Conservation (phyloP, 306 rosid species). For the Notholithocarpus densiflorus region DNA sequence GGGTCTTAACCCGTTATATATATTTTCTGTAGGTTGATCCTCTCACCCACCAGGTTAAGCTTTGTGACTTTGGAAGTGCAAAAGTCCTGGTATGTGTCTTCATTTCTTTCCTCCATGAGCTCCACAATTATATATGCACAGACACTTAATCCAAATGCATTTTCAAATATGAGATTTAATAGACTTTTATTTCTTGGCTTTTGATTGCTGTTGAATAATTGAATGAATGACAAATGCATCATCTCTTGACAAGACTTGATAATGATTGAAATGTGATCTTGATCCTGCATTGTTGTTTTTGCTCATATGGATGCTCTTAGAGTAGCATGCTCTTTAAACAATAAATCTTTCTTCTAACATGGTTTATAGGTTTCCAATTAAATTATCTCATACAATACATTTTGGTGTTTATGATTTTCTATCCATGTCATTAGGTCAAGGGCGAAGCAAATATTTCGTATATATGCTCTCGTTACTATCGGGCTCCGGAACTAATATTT, state of each 20-base stretch:
- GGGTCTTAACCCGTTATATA: neutral
- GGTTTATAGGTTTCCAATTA: neutral
- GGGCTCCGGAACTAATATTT: slow-evolving; percentile 98
- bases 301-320: neutral
- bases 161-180: neutral
- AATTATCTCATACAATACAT: neutral
- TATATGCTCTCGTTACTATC: slow-evolving; percentile 95
- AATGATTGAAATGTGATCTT: neutral
- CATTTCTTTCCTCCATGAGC: slow-evolving; percentile 1
- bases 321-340: neutral
- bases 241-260: neutral
- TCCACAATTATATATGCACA: slow-evolving; percentile 1
- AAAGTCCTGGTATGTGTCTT: slow-evolving; percentile 74
- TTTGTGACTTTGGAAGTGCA: slow-evolving; percentile 96
- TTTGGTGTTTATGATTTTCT: slow-evolving; percentile 6
- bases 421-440: slow-evolving; percentile 50
- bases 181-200: neutral
- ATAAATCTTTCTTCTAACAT: neutral
- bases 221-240: neutral
- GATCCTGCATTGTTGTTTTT: neutral
- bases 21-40: slow-evolving; percentile 70
- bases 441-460: slow-evolving; percentile 90
- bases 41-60: slow-evolving; percentile 90
- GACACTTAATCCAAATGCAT: neutral
- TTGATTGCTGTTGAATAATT: neutral